These are phyloP conservation scores for Kazachstania martiniae DNA, from an alignment of 805 yeast genomes.

Conservation along the genomic window DNA sequence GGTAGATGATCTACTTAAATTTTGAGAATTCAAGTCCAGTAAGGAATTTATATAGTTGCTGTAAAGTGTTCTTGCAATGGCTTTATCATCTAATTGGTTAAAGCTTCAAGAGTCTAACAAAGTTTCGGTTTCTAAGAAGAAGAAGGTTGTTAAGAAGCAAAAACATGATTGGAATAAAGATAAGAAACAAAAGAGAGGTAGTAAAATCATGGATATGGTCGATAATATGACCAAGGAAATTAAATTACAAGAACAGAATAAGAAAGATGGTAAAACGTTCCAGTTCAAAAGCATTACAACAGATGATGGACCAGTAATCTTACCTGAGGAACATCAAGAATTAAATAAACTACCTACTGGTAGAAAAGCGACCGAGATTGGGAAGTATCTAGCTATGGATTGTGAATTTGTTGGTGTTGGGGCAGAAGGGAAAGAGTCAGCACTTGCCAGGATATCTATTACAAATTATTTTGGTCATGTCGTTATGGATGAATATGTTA, in stretches of 20 bases:
- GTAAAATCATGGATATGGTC: slow-evolving; percentile 24
- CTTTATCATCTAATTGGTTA: slow-evolving; percentile 29
- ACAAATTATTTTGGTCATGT: slow-evolving; percentile 74
- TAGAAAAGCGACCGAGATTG: slow-evolving; percentile 36
- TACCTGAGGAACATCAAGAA: background rate
- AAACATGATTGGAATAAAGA: background rate
- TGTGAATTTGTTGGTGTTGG: slow-evolving; percentile 95
- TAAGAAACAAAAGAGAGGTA: slow-evolving; percentile 4
- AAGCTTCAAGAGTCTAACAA: slow-evolving; percentile 16
- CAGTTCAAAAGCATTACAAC: slow-evolving; percentile 8
- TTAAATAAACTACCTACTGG: slow-evolving; percentile 1
- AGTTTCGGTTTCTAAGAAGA: slow-evolving; percentile 7
- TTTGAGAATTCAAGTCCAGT: background rate
- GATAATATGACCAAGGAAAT: slow-evolving; percentile 24
- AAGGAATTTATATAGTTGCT: too few relatives aligned
- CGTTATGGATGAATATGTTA: slow-evolving; percentile 63
- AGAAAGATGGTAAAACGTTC: slow-evolving; percentile 15
- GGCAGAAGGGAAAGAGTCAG: slow-evolving; percentile 54
- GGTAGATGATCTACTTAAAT: background rate
- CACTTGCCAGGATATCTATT: slow-evolving; percentile 75
- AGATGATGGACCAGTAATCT: background rate
- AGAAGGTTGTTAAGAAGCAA: slow-evolving; percentile 2
- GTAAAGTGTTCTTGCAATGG: slow-evolving; percentile 18
- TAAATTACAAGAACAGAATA: slow-evolving; percentile 12
- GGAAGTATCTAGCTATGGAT: slow-evolving; percentile 74